phyloP scores from a whole-genome alignment of 1,284 basidiomycete species.

The Ganoderma multipileum region DNA sequence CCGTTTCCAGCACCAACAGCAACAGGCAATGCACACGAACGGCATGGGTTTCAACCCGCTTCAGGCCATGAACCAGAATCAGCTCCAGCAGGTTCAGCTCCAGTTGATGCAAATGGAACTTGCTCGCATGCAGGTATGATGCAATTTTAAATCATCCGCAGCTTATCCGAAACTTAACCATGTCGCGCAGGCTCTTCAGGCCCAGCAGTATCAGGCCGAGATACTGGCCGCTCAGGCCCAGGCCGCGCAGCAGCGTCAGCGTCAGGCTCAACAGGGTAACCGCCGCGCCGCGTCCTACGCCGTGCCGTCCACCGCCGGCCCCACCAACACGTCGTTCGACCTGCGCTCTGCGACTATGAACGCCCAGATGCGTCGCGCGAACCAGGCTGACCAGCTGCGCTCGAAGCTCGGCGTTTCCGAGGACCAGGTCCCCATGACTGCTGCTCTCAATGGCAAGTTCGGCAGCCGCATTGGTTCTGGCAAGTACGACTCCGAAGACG shows the following conservation, averaged over 20 bases:
- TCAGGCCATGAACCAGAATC: conserved; percentile 45
- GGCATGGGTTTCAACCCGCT: conserved; percentile 59
- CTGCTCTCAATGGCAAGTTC: conserved; percentile 76
- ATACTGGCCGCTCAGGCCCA: conserved; percentile 47
- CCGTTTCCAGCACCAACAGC: conserved; percentile 60
- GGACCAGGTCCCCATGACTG: conserved; percentile 76
- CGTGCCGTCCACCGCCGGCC: conserved; percentile 73
- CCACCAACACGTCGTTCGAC: conserved; percentile 68
- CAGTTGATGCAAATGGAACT: conserved; percentile 86
- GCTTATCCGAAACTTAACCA: conserved; percentile 3
- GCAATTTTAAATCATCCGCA: neutral
- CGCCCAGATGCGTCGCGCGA: conserved; percentile 66
- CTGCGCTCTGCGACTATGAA: conserved; percentile 56
- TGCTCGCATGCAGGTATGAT: conserved; percentile 74
- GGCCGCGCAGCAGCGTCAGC: conserved; percentile 35
- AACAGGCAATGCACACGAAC: conserved; percentile 52
- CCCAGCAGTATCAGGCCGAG: conserved; percentile 66
- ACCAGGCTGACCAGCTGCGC: conserved; percentile 68
- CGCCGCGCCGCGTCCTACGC: conserved; percentile 59
- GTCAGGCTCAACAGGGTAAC: conserved; percentile 46
- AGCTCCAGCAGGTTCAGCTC: conserved; percentile 71
- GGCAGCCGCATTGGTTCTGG: conserved; percentile 64
- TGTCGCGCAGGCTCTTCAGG: conserved; percentile 53
- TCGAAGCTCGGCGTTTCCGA: conserved; percentile 66
- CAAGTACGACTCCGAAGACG: conserved; percentile 49